Evolutionary conservation across 192 early-diverging fungal genomes (phyloP).

Genomic region (Coemansia sp.): DNA sequence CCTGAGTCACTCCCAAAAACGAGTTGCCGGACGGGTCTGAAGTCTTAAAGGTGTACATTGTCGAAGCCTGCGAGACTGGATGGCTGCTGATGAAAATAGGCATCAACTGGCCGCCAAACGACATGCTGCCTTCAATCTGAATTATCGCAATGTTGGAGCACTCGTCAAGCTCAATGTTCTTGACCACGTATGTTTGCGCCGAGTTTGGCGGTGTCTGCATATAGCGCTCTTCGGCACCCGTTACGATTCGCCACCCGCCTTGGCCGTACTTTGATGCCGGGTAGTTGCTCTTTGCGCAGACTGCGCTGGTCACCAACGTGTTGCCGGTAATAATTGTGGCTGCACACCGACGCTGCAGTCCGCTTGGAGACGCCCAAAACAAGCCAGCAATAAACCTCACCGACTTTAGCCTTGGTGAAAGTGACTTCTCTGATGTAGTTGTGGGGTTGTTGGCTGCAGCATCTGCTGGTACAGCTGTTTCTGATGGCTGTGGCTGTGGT

Average conservation of each 20-base stretch:
- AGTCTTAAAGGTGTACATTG: slow-evolving; percentile 33
- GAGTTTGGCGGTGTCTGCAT: slow-evolving; percentile 7
- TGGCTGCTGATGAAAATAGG: slow-evolving; percentile 30
- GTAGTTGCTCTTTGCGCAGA: slow-evolving; percentile 28
- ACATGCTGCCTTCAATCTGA: slow-evolving; percentile 16
- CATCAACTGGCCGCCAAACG: slow-evolving; percentile 16
- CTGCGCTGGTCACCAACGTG: slow-evolving; percentile 43
- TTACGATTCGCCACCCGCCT: slow-evolving; percentile 35
- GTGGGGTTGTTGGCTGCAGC: background rate
- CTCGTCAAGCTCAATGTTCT: slow-evolving; percentile 26
- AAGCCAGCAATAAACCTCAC: slow-evolving; percentile 41
- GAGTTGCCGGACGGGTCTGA: slow-evolving; percentile 14
- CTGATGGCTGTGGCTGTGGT: background rate
- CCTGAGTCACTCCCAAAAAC: slow-evolving; percentile 30
- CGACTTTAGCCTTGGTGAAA: slow-evolving; percentile 19
- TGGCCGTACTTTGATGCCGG: slow-evolving; percentile 21
- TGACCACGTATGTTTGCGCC: slow-evolving; percentile 13
- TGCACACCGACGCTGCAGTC: slow-evolving; percentile 35
- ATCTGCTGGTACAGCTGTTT: background rate
- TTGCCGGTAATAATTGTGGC: slow-evolving; percentile 40
- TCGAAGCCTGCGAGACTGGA: background rate
- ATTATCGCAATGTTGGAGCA: slow-evolving; percentile 43
- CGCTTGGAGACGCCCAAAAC: slow-evolving; percentile 39
- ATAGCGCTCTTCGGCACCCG: slow-evolving; percentile 31
- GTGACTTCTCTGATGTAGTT: background rate